Conservation (phyloP, 345 rosid genomes). For the Linum trigynum region DNA sequence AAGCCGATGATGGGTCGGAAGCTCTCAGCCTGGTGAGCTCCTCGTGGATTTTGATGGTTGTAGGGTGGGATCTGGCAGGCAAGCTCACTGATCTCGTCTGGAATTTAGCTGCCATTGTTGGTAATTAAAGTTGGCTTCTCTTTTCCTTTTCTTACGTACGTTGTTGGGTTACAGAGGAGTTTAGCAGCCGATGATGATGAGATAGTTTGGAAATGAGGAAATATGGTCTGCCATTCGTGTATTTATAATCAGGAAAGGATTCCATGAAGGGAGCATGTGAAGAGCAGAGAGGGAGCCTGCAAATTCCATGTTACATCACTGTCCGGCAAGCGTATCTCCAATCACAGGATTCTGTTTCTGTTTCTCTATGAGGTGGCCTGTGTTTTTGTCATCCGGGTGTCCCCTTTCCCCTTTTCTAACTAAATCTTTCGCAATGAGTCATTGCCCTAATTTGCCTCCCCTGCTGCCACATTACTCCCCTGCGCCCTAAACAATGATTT, state of each 20-base stretch:
- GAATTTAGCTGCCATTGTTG: constrained; percentile 29
- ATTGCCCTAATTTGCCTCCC: constrained; percentile 32
- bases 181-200: background rate
- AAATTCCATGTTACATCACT: constrained; percentile 16
- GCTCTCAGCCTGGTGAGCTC: constrained; percentile 39
- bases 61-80: constrained; percentile 68
- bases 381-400: constrained; percentile 20
- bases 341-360: constrained; percentile 10
- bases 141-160: background rate
- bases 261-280: constrained; percentile 24
- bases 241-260: background rate
- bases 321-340: constrained; percentile 21
- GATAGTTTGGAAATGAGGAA: constrained; percentile 7
- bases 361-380: constrained; percentile 30
- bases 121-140: background rate
- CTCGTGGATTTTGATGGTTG: constrained; percentile 33
- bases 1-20: constrained; percentile 20
- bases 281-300: constrained; percentile 3
- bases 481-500: no score
- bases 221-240: background rate
- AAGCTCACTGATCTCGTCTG: constrained; percentile 58
- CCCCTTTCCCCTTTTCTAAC: constrained; percentile 5
- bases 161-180: background rate
- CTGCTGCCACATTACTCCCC: constrained; percentile 39
- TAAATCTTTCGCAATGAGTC: constrained; percentile 25